phyloP scores from a whole-genome alignment of 768 basidiomycete genomes.

The Trametes cinnabarina region DNA sequence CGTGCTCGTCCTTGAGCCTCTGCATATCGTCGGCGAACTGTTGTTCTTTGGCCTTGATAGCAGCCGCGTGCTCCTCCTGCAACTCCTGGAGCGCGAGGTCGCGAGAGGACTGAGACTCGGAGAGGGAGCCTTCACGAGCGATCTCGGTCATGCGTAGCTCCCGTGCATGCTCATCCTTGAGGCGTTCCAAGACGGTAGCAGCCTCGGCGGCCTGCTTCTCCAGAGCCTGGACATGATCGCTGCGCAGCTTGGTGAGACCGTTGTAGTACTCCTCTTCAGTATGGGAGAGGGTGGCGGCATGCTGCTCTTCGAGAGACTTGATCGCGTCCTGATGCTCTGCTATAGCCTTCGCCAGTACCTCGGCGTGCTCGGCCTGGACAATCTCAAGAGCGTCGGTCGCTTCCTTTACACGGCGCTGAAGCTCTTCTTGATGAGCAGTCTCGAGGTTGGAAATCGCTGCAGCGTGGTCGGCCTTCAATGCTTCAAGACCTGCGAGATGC shows the following conservation, averaged over 20 bases:
- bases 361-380: conserved; percentile 54
- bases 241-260: conserved; percentile 71
- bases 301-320: conserved; percentile 61
- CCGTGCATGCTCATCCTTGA: conserved; percentile 74
- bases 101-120: conserved; percentile 71
- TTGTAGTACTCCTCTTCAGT: conserved; percentile 85
- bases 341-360: conserved; percentile 43
- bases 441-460: conserved; percentile 51
- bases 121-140: conserved; percentile 67
- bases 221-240: conserved; percentile 65
- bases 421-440: conserved; percentile 47
- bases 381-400: conserved; percentile 47
- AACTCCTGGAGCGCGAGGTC: conserved; percentile 59
- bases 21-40: conserved; percentile 65
- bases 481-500: conserved; percentile 52
- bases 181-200: conserved; percentile 60
- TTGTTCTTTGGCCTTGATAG: conserved; percentile 63
- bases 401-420: conserved; percentile 51
- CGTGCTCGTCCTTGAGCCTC: conserved; percentile 62
- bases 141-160: conserved; percentile 75
- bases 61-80: conserved; percentile 69
- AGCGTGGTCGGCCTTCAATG: conserved; percentile 61
- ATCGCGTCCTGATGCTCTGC: conserved; percentile 54
- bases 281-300: conserved; percentile 54
- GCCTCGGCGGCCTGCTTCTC: conserved; percentile 60